Percentiles rank a stretch among this genome's conserved stretches.
These are phyloP conservation scores for Neofusicoccum laricinum DNA, from an alignment of 2,329 filamentous ascomycete genomes.

Conservation along the genomic window DNA sequence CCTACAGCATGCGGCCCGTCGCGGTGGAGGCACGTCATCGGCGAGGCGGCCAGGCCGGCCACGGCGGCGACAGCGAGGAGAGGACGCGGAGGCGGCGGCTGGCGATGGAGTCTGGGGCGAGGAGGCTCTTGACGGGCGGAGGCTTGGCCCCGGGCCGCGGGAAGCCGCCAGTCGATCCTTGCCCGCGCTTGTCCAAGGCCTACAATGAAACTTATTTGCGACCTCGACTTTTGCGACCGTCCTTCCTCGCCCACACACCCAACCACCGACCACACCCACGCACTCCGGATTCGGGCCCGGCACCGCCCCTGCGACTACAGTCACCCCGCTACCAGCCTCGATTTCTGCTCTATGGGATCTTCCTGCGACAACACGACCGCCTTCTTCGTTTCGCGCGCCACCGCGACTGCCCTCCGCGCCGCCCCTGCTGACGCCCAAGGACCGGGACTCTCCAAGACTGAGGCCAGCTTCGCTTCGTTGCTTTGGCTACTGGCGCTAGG, in stretches of 20 bases:
- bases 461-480: constrained; percentile 48
- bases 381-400: constrained; percentile 28
- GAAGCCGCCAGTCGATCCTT: constrained; percentile 13
- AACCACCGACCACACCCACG: not conserved
- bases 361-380: constrained; percentile 33
- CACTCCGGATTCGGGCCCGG: constrained; percentile 11
- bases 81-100: not conserved
- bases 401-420: constrained; percentile 33
- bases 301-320: not conserved
- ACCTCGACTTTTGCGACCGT: constrained; percentile 1
- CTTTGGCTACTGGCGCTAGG: constrained; percentile 48
- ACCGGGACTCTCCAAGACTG: constrained; percentile 38
- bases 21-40: constrained; percentile 12
- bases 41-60: not conserved
- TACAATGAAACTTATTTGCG: constrained; percentile 16
- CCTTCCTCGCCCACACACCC: constrained; percentile 1
- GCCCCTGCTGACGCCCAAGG: constrained; percentile 15
- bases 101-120: not conserved
- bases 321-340: not conserved
- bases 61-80: not conserved
- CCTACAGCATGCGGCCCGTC: constrained; percentile 4
- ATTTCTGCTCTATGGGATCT: constrained; percentile 44
- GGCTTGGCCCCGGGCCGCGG: constrained; percentile 11
- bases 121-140: not conserved
- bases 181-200: constrained; percentile 6